Conservation (phyloP, 345 rosid species). For the Zanthoxylum bungeanum region DNA sequence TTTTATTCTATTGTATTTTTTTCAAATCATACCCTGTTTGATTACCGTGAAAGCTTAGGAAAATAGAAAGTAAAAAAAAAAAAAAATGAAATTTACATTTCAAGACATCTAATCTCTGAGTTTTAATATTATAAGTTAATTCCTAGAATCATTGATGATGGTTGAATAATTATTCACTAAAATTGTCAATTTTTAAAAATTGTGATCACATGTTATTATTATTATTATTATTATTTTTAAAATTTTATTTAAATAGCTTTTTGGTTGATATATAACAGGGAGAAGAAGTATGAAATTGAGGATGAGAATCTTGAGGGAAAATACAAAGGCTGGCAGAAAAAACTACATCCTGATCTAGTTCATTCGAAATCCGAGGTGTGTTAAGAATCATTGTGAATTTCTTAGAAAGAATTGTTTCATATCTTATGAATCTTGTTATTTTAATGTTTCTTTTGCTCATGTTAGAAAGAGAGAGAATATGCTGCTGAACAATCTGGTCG, state of each 20-base stretch:
- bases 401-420: background rate
- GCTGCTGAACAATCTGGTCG: conserved; percentile 90
- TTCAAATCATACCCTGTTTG: background rate
- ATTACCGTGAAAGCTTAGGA: background rate
- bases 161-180: background rate
- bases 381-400: background rate
- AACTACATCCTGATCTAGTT: conserved; percentile 93
- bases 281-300: conserved; percentile 59
- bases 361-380: conserved; percentile 87
- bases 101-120: background rate
- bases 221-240: too few relatives aligned
- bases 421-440: conserved; percentile 2
- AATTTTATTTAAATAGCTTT: background rate
- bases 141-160: background rate
- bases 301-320: conserved; percentile 57
- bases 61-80: background rate
- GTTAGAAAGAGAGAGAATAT: conserved; percentile 66
- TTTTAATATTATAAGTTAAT: background rate
- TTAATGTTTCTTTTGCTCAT: background rate
- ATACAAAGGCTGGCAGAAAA: conserved; percentile 91
- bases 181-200: background rate
- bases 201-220: background rate
- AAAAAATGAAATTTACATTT: background rate
- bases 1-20: background rate
- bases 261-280: conserved; percentile 33